A percentile compares a stretch with the other conserved stretches of the same genome.
These are phyloP conservation scores for Artemisia tridentata DNA, from an alignment of 129 eudicot species.

Conservation along the genomic window DNA sequence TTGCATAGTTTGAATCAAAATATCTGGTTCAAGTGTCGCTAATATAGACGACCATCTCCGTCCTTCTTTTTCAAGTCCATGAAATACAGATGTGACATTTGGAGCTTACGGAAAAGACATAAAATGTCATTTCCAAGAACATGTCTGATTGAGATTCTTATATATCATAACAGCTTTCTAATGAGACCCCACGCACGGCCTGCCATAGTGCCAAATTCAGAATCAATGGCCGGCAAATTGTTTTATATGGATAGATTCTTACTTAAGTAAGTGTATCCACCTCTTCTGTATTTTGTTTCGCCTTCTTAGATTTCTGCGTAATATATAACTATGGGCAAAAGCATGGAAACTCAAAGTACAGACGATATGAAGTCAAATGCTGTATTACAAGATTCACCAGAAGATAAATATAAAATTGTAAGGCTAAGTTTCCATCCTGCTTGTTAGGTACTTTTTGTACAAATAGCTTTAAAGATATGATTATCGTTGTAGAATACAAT, in stretches of 20 bases:
- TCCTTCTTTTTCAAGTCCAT: constrained; percentile 22
- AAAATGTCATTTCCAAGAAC: constrained; percentile 16
- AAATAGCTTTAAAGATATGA: background rate
- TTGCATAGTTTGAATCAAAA: constrained; percentile 25
- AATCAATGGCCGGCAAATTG: constrained; percentile 36
- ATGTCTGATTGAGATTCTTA: constrained; percentile 24
- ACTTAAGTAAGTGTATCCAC: constrained; percentile 7
- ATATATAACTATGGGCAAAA: background rate
- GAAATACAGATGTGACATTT: constrained; percentile 22
- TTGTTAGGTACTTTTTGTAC: background rate
- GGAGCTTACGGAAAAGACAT: constrained; percentile 29
- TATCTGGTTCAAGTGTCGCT: background rate
- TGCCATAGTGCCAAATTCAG: constrained; percentile 25
- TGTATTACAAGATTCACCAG: constrained; percentile 24
- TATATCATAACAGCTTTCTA: background rate
- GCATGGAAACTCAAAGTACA: constrained; percentile 42
- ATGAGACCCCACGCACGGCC: constrained; percentile 13
- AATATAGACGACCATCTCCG: constrained; percentile 14
- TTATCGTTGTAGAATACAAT: background rate
- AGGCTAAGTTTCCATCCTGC: constrained; percentile 9
- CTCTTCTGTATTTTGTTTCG: constrained; percentile 18
- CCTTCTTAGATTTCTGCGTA: constrained; percentile 8
- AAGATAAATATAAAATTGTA: constrained; percentile 32
- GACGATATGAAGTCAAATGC: constrained; percentile 35
- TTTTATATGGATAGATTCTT: constrained; percentile 11